Base-by-base conservation (phyloP, 371 early-diverging fungal genomes). In the Mortierella polycephala region DNA sequence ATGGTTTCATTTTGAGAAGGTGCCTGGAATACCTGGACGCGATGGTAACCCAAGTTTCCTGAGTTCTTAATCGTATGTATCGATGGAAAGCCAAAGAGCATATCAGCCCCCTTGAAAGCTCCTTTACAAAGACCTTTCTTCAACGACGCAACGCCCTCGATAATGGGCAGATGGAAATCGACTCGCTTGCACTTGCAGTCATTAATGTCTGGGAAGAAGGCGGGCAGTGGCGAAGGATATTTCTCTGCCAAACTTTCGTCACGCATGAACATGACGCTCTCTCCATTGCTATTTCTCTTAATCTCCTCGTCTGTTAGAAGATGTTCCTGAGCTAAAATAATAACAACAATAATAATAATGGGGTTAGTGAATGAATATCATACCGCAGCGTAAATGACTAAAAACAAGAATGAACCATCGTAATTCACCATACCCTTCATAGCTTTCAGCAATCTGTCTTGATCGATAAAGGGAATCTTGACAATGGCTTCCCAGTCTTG, bases 401-500 rank as follows among this genome's bases (percentile, higher is more conserved):
- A 30, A 30, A 30, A 30, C 30, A 30, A 30, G 30, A 30, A 30
- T 30, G 30, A 30, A 42, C 39, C 7, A 23, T 30, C 9, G 6
- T 50, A 45, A 7, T 30, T 14, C 21, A 1, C 49, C 62, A 23
- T 61, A 83, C 82, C 81, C 59, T 84, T 77, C 91, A 99, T 92
- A 0, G 98, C 98, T 8, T 85, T 79, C 60, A 95, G 79, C 42
- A 99, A 84, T 59, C 97, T 87, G 23, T 89, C 83, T 71, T 95
- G 92, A 60, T 99, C 97, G 62, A 98, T 96, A 72, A 98, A 99
- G 7, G 98, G 96, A 59, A 99, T 92, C 65, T 93, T 87, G 16
- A 96, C 96, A 39, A 99, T 93, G 8, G 96, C 98, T 83, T 99
- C 98, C 99, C 99, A 99, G 5, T 94, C 90, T 82, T 94, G 92